A percentile compares a stretch with the other conserved stretches of the same genome.
phyloP scores from a whole-genome alignment of 306 rosid genomes.

The Dalbergia cultrata region DNA sequence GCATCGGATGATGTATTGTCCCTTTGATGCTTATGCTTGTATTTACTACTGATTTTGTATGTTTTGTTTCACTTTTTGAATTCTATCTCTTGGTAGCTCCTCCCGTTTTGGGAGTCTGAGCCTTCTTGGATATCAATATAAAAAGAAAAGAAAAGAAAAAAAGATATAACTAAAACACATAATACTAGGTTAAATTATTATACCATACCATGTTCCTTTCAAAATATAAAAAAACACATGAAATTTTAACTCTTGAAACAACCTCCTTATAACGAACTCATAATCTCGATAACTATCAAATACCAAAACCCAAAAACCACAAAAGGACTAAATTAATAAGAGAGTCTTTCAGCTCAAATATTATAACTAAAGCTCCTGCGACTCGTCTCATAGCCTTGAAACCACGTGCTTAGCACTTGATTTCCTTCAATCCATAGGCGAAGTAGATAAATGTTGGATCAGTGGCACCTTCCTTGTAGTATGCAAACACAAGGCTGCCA shows the following conservation, averaged over 20 bases:
- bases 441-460: slow-evolving; percentile 92
- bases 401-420: slow-evolving; percentile 72
- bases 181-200: background rate
- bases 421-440: slow-evolving; percentile 81
- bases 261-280: background rate
- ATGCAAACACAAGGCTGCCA: slow-evolving; percentile 76
- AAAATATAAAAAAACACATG: background rate
- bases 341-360: slow-evolving; percentile 8
- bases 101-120: too few relatives aligned
- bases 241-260: slow-evolving; percentile 17
- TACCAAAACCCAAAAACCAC: slow-evolving; percentile 23
- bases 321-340: background rate
- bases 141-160: too few relatives aligned
- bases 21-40: too few relatives aligned
- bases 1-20: too few relatives aligned
- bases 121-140: too few relatives aligned
- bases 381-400: background rate
- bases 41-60: too few relatives aligned
- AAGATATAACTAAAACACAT: background rate
- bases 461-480: slow-evolving; percentile 91
- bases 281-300: background rate
- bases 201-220: background rate
- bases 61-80: too few relatives aligned
- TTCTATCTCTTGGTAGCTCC: too few relatives aligned
- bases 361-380: background rate